Percentiles rank a stretch among this genome's conserved stretches.
Evolutionary conservation across 2,329 filamentous ascomycete species (phyloP).

Genomic region (Akanthomyces muscarius): DNA sequence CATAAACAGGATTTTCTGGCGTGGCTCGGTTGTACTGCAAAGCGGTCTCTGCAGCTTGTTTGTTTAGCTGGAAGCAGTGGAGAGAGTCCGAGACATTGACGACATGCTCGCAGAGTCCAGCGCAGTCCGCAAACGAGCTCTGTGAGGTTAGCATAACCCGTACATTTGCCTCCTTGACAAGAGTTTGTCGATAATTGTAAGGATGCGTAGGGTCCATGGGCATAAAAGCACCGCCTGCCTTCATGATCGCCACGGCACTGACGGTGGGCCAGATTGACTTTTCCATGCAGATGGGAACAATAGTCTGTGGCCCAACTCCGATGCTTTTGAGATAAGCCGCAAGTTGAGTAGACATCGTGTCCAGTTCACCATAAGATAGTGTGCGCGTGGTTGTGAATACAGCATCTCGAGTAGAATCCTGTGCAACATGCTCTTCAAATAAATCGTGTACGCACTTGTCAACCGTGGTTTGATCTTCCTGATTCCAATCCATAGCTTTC

Average conservation of each 20-base stretch:
- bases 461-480: not conserved
- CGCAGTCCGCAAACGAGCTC: not conserved
- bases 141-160: not conserved
- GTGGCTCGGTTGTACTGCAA: not conserved
- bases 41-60: not conserved
- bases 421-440: not conserved
- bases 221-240: conserved; percentile 21
- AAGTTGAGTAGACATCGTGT: not conserved
- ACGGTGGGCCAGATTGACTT: conserved; percentile 29
- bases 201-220: conserved; percentile 20
- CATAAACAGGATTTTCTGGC: not conserved
- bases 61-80: not conserved
- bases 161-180: conserved; percentile 3
- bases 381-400: not conserved
- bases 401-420: not conserved
- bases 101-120: not conserved
- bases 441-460: conserved; percentile 4
- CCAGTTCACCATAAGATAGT: conserved; percentile 16
- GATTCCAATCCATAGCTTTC: not conserved
- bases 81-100: not conserved
- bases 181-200: not conserved
- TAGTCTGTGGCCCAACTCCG: conserved; percentile 23
- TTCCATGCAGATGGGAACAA: conserved; percentile 30
- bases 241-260: conserved; percentile 21
- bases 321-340: conserved; percentile 4